These are phyloP conservation scores for Quercus lobata DNA, from an alignment of 331 rosid species.

Conservation along the genomic window DNA sequence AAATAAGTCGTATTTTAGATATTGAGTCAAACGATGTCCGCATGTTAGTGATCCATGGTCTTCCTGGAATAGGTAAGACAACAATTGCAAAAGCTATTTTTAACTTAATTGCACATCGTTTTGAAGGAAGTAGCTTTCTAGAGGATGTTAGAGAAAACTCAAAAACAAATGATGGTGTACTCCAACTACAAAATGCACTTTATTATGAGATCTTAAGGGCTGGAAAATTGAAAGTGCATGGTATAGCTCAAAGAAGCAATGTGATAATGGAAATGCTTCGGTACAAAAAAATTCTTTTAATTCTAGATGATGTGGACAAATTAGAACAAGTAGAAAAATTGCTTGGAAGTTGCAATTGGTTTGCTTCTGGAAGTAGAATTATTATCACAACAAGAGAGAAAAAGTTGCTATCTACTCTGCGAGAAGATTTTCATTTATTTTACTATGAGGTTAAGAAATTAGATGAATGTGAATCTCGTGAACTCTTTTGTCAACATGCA, in stretches of 20 bases:
- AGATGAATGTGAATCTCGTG: not conserved
- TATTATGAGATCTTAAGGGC: not conserved
- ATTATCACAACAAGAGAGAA: constrained; percentile 22
- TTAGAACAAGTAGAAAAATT: not conserved
- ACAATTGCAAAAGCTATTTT: constrained; percentile 4
- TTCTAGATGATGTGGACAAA: constrained; percentile 16
- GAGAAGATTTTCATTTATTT: not conserved
- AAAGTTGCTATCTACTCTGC: not conserved
- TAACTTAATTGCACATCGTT: constrained; percentile 4
- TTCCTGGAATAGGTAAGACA: constrained; percentile 28
- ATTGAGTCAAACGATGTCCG: not conserved
- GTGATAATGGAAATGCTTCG: not conserved
- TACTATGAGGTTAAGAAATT: constrained; percentile 7
- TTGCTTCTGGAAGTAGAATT: constrained; percentile 19
- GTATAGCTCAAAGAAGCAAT: not conserved
- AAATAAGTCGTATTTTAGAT: not conserved
- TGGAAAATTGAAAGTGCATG: not conserved
- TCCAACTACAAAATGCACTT: constrained; percentile 17
- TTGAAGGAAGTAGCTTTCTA: constrained; percentile 16
- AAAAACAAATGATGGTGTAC: not conserved
- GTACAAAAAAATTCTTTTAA: constrained; percentile 3
- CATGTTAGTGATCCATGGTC: constrained; percentile 21
- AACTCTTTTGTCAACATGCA: constrained; percentile 24
- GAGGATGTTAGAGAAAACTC: constrained; percentile 11
- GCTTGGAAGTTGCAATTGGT: constrained; percentile 12